Percentiles rank a stretch among this genome's conserved stretches.
Evolutionary conservation across 371 early-diverging fungal species (phyloP).

Genomic region (Dinochytrium kinnereticum): DNA sequence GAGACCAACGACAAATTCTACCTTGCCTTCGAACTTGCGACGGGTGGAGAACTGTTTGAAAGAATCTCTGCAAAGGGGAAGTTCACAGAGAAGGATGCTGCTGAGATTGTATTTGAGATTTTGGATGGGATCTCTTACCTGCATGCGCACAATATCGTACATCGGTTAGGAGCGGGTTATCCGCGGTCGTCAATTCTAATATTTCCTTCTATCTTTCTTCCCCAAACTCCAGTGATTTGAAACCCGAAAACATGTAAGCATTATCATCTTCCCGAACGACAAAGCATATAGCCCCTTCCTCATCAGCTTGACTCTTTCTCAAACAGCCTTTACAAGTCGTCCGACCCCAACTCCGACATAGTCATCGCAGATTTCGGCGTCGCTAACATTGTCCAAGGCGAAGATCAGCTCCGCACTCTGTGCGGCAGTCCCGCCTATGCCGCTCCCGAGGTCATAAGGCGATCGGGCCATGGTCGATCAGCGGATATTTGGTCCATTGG

Average conservation of each 20-base stretch:
- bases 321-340: constrained; percentile 22
- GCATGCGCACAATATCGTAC: constrained; percentile 58
- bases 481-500: constrained; percentile 70
- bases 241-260: constrained; percentile 47
- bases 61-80: constrained; percentile 45
- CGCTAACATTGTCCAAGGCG: constrained; percentile 37
- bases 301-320: not conserved
- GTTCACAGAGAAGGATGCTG: constrained; percentile 52
- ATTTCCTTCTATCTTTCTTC: not conserved
- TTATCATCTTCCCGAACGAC: not conserved
- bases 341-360: constrained; percentile 36
- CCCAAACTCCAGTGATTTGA: constrained; percentile 37
- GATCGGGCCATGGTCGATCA: constrained; percentile 48
- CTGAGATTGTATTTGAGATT: constrained; percentile 45
- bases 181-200: no score
- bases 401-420: constrained; percentile 38
- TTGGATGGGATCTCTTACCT: constrained; percentile 51
- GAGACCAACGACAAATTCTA: constrained; percentile 50
- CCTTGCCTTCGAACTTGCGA: constrained; percentile 48
- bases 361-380: constrained; percentile 61
- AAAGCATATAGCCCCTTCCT: not conserved
- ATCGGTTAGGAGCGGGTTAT: no score
- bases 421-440: constrained; percentile 64
- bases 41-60: constrained; percentile 54
- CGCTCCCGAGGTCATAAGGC: constrained; percentile 34